These are phyloP conservation scores for Ogataea saltuana DNA, from an alignment of 805 yeast genomes.

Conservation along the genomic window DNA sequence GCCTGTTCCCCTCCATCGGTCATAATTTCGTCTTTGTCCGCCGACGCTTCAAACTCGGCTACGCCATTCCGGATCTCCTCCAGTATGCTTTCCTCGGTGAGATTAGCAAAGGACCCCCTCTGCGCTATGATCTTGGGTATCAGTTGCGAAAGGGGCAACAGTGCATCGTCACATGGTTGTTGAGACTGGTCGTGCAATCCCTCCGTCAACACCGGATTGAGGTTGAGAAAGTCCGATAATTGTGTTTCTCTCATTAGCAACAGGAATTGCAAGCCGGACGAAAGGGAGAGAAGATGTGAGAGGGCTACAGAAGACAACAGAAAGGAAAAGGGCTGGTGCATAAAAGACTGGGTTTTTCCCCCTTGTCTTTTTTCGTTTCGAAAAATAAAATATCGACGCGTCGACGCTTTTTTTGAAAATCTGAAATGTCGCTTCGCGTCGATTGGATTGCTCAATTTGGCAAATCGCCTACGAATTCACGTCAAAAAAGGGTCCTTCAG, in stretches of 20 bases:
- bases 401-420: too few relatives aligned
- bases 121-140: conserved; percentile 61
- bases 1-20: conserved; percentile 18
- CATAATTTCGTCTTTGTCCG: conserved; percentile 14
- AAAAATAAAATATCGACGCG: too few relatives aligned
- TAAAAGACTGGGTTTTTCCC: too few relatives aligned
- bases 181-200: conserved; percentile 1
- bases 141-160: conserved; percentile 45
- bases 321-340: too few relatives aligned
- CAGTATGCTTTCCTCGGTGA: conserved; percentile 55
- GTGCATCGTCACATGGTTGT: conserved; percentile 16
- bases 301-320: too few relatives aligned
- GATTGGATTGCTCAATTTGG: too few relatives aligned
- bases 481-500: too few relatives aligned
- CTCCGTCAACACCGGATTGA: conserved; percentile 22
- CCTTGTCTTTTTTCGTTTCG: too few relatives aligned
- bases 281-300: not conserved
- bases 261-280: not conserved
- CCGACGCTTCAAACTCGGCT: conserved; percentile 4
- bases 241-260: not conserved
- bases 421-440: too few relatives aligned
- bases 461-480: too few relatives aligned
- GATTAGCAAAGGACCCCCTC: conserved; percentile 56
- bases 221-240: conserved; percentile 5
- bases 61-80: conserved; percentile 42